Conservation (phyloP, 139 green algal genomes). For the Yamagishiella unicocca region DNA sequence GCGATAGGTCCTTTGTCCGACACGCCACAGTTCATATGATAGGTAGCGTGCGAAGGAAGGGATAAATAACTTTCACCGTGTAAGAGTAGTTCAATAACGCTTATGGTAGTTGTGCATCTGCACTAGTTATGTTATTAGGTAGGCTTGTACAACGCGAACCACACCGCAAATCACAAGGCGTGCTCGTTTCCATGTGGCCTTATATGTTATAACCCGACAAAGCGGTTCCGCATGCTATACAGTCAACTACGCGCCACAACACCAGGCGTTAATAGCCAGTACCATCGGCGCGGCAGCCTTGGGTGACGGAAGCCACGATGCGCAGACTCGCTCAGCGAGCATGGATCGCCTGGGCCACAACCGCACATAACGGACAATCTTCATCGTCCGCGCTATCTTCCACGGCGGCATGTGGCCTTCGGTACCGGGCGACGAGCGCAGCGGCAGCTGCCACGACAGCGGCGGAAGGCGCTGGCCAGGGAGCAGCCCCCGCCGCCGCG, state of each 20-base stretch:
- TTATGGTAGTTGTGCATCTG: too few relatives aligned
- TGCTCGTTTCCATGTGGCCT: too few relatives aligned
- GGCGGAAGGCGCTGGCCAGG: background rate
- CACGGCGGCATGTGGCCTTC: background rate
- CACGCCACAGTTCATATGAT: conserved; percentile 4
- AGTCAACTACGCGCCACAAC: too few relatives aligned
- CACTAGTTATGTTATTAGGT: too few relatives aligned
- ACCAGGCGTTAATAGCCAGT: too few relatives aligned
- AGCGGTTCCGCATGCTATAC: too few relatives aligned
- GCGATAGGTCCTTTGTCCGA: background rate
- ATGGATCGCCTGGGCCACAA: background rate
- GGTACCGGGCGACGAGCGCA: background rate
- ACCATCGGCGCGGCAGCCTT: background rate
- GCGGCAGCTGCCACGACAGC: background rate
- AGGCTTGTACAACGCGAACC: too few relatives aligned
- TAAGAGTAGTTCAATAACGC: too few relatives aligned
- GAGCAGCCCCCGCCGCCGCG: background rate
- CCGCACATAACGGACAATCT: background rate
- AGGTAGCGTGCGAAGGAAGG: too few relatives aligned
- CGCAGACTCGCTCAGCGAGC: background rate
- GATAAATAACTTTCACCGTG: too few relatives aligned
- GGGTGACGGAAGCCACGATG: conserved; percentile 3
- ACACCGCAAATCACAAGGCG: too few relatives aligned
- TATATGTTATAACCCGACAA: too few relatives aligned
- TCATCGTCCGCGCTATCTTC: background rate